Evolutionary conservation across 352 stramenopile genomes (phyloP).

Genomic region (Phytophthora constricta): DNA sequence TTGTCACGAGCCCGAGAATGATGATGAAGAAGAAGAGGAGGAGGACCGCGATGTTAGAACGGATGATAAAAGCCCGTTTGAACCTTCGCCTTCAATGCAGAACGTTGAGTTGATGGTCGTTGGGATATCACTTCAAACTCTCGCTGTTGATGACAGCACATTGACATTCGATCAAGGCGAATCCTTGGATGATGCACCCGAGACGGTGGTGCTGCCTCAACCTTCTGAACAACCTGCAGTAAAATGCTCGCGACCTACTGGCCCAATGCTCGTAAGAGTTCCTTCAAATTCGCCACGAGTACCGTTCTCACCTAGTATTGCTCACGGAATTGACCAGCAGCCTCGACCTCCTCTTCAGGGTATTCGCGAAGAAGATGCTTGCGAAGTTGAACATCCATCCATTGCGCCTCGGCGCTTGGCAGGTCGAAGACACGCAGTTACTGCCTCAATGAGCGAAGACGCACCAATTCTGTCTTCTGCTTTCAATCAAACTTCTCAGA

Average conservation of each 20-base stretch:
- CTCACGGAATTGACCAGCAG: constrained; percentile 6
- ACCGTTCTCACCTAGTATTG: constrained; percentile 1
- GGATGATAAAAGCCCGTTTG: neutral
- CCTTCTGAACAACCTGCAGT: constrained; percentile 10
- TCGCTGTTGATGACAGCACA: neutral
- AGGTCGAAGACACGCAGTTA: constrained; percentile 3
- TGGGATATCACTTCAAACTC: constrained; percentile 24
- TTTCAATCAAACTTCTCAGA: constrained; percentile 6
- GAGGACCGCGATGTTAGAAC: constrained; percentile 1
- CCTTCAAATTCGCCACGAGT: constrained; percentile 5
- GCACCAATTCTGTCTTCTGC: constrained; percentile 68
- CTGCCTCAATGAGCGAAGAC: constrained; percentile 33
- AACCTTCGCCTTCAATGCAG: neutral
- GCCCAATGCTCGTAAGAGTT: constrained; percentile 9
- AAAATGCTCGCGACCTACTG: constrained; percentile 20
- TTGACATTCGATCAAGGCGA: constrained; percentile 1
- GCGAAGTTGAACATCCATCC: neutral
- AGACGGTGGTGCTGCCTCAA: constrained; percentile 14
- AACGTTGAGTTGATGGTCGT: constrained; percentile 35
- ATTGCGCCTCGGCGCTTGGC: constrained; percentile 1
- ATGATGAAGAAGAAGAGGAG: constrained; percentile 15
- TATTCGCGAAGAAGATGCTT: constrained; percentile 50
- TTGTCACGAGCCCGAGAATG: constrained; percentile 14
- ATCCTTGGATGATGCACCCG: constrained; percentile 14
- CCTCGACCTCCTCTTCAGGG: constrained; percentile 41